Percentiles rank a stretch among this genome's conserved stretches.
phyloP scores from a whole-genome alignment of 169 alveolate genomes.

The Plasmodium gaboni region DNA sequence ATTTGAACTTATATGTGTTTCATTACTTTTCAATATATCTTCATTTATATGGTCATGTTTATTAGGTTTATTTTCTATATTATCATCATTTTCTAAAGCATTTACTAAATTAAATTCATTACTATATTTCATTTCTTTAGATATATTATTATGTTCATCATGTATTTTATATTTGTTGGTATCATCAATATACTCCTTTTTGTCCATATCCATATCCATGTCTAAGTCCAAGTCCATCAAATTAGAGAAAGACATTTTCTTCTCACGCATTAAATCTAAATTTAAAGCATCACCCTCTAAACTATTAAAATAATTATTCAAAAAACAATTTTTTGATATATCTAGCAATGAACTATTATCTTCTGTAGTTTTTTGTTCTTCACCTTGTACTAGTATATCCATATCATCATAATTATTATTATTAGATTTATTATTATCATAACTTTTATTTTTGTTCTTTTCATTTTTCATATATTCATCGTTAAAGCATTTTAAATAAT shows the following conservation, averaged over 20 bases:
- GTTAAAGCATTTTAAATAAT: constrained; percentile 14
- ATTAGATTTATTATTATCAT: background rate
- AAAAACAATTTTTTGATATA: constrained; percentile 56
- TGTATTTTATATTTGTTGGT: background rate
- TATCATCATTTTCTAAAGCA: too few relatives aligned
- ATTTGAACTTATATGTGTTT: background rate
- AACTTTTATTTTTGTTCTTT: background rate
- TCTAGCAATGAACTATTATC: constrained; percentile 23
- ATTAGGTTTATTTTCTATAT: too few relatives aligned
- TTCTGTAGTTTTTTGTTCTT: background rate
- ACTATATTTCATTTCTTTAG: background rate
- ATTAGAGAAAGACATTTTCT: background rate
- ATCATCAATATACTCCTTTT: background rate
- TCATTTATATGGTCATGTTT: too few relatives aligned
- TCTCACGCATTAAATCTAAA: background rate
- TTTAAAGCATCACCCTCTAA: constrained; percentile 20
- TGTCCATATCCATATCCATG: background rate
- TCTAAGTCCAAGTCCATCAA: background rate
- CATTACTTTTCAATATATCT: too few relatives aligned
- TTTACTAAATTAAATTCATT: too few relatives aligned
- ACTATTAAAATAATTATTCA: constrained; percentile 50
- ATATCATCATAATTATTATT: background rate
- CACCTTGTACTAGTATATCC: background rate
- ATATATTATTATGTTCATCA: background rate
- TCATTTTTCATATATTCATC: constrained; percentile 16